Evolutionary conservation across 805 yeast genomes (phyloP), one percentile per base, ranked within the genome.

Genomic region (Sugiyamaella mastotermitis): DNA sequence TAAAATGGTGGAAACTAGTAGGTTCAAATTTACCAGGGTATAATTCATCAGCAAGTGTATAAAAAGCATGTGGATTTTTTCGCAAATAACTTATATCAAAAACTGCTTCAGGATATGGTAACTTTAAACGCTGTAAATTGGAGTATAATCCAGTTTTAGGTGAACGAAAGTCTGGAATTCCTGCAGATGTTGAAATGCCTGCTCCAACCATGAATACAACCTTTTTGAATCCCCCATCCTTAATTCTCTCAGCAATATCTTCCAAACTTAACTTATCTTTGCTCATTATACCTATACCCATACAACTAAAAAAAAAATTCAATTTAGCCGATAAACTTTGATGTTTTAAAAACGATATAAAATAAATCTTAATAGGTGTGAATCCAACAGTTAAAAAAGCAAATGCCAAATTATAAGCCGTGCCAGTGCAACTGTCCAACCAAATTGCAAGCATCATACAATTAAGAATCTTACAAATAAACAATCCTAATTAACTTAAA

Each of bases 71-170:
- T 0, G 97, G 97, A 37, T 74, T 72, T 40, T 81, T 67, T 32
- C 70, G 63, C 60, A 86, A 85, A 56, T 74, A 90, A 14, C 80
- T 88, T 29, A 90, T 80, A 55, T 88, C 97, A 57, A 90, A 90
- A 1, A 90, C 96, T 0, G 97, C 97, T 56, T 90, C 98, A 1
- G 97, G 92, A 56, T 76, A 87, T 4, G 97, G 97, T 34, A 90
- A 64, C 24, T 83, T 70, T 26, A 88, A 66, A 46, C 76, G 69
- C 38, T 53, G 53, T 36, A 90, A 65, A 56, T 90, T 90, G 46
- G 87, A 75, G 53, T 90, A 90, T 5, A 90, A 69, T 0, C 69
- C 69, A 1, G 97, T 90, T 30, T 76, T 73, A 1, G 97, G 97
- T 14, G 94, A 78, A 49, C 97, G 68, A 58, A 90, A 90, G 58